phyloP scores from a whole-genome alignment of 164 flowering plant genomes.

The Stephania cephalantha region DNA sequence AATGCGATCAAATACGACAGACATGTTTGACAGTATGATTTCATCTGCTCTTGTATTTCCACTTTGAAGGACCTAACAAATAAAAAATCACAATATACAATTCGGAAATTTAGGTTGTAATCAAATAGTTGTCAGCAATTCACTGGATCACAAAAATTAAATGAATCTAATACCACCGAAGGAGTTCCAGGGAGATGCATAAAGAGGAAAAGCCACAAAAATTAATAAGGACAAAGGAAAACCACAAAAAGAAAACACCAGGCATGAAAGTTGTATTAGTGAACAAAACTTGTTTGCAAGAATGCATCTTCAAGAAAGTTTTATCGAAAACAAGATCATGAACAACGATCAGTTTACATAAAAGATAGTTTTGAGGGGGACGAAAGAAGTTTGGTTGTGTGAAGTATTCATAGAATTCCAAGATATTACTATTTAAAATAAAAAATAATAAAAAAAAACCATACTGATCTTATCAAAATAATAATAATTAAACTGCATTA shows the following conservation, averaged over 20 bases:
- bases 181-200: not conserved
- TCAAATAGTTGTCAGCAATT: not conserved
- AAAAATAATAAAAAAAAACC: too few relatives aligned
- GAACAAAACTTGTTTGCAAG: not conserved
- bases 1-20: constrained; percentile 63
- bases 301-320: not conserved
- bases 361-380: not conserved
- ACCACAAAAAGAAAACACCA: not conserved
- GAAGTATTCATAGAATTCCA: too few relatives aligned
- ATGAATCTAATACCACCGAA: not conserved
- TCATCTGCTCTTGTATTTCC: constrained; percentile 62
- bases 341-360: not conserved
- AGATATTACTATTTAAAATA: too few relatives aligned
- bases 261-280: not conserved
- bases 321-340: not conserved
- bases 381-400: too few relatives aligned
- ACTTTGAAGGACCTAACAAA: constrained; percentile 67
- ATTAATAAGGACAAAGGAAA: not conserved
- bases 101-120: not conserved
- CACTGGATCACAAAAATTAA: not conserved
- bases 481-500: too few relatives aligned
- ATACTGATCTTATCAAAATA: too few relatives aligned
- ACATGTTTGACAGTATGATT: constrained; percentile 65
- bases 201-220: not conserved
- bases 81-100: constrained; percentile 1